A percentile compares a stretch with the other conserved stretches of the same genome.
These are phyloP conservation scores for Podila verticillata DNA, from an alignment of 192 early-diverging fungal species.

Conservation along the genomic window DNA sequence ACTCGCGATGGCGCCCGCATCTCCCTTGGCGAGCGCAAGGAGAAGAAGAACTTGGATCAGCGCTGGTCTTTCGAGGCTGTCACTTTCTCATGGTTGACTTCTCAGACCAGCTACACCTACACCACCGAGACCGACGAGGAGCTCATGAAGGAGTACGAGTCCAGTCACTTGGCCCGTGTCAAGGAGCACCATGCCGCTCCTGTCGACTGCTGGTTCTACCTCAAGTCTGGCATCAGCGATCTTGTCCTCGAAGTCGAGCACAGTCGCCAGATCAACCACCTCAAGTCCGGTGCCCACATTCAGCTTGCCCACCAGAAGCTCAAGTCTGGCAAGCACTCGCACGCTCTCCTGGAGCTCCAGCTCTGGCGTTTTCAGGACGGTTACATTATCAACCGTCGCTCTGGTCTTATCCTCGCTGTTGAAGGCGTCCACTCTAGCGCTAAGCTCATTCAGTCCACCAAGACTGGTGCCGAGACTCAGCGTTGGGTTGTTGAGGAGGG, in stretches of 20 bases:
- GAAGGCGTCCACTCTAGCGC: slow-evolving; percentile 23
- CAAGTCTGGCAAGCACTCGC: slow-evolving; percentile 47
- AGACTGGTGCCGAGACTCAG: slow-evolving; percentile 19
- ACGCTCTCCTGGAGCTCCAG: slow-evolving; percentile 45
- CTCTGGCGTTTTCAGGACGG: slow-evolving; percentile 47
- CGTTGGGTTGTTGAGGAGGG: slow-evolving; percentile 38
- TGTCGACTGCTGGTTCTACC: slow-evolving; percentile 43
- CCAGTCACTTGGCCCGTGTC: slow-evolving; percentile 26
- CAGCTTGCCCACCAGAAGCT: slow-evolving; percentile 34
- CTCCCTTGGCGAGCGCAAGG: slow-evolving; percentile 44
- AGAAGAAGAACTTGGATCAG: slow-evolving; percentile 43
- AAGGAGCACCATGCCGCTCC: slow-evolving; percentile 14
- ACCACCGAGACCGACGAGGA: slow-evolving; percentile 20
- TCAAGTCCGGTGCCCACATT: slow-evolving; percentile 31
- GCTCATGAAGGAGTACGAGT: slow-evolving; percentile 41
- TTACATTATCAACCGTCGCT: slow-evolving; percentile 46
- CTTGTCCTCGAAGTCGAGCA: slow-evolving; percentile 40
- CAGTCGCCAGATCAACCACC: slow-evolving; percentile 26
- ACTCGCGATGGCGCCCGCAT: slow-evolving; percentile 37
- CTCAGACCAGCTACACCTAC: slow-evolving; percentile 7
- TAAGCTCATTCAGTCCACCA: slow-evolving; percentile 21
- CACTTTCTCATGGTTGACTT: slow-evolving; percentile 27
- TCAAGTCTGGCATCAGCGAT: slow-evolving; percentile 45
- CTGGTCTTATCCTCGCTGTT: slow-evolving; percentile 30
- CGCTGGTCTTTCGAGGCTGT: slow-evolving; percentile 47